Conservation (phyloP, 805 yeast genomes). For the Komagataella kurtzmanii region DNA sequence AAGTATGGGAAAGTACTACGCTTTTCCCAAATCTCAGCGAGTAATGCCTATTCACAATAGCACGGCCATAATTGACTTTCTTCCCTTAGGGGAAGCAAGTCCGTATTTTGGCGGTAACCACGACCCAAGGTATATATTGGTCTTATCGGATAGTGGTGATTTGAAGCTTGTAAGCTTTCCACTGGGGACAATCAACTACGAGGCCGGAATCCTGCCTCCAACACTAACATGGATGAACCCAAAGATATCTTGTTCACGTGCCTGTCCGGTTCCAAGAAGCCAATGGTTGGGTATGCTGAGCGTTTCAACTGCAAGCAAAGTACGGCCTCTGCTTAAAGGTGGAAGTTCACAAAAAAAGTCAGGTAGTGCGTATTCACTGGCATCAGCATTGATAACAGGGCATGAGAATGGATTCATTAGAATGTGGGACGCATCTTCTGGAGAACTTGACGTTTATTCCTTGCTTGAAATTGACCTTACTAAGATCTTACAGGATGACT, state of each 20-base stretch:
- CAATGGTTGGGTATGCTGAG: conserved; percentile 75
- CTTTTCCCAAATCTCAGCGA: conserved; percentile 40
- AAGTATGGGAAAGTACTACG: conserved; percentile 68
- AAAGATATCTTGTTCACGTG: conserved; percentile 39
- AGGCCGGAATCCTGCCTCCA: conserved; percentile 63
- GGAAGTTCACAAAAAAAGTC: conserved; percentile 55
- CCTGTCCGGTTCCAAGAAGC: conserved; percentile 37
- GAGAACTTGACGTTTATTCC: conserved; percentile 47
- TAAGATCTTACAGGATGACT: conserved; percentile 27
- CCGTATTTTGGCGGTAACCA: conserved; percentile 78
- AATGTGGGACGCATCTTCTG: conserved; percentile 72
- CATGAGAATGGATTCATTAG: conserved; percentile 78
- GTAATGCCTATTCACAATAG: conserved; percentile 39
- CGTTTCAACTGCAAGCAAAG: conserved; percentile 15
- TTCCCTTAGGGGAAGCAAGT: conserved; percentile 43
- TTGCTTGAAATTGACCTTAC: conserved; percentile 49
- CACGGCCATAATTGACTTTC: conserved; percentile 28
- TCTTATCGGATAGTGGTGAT: conserved; percentile 50
- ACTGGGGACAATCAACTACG: conserved; percentile 33
- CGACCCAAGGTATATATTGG: conserved; percentile 53
- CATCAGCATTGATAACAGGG: conserved; percentile 66
- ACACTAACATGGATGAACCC: conserved; percentile 72
- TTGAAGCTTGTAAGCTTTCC: conserved; percentile 50
- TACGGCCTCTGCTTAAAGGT: conserved; percentile 46
- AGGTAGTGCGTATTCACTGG: conserved; percentile 31